A percentile compares a stretch with the other conserved stretches of the same genome.
Conservation (phyloP, 805 yeast species). For the Sugiyamaella americana region DNA sequence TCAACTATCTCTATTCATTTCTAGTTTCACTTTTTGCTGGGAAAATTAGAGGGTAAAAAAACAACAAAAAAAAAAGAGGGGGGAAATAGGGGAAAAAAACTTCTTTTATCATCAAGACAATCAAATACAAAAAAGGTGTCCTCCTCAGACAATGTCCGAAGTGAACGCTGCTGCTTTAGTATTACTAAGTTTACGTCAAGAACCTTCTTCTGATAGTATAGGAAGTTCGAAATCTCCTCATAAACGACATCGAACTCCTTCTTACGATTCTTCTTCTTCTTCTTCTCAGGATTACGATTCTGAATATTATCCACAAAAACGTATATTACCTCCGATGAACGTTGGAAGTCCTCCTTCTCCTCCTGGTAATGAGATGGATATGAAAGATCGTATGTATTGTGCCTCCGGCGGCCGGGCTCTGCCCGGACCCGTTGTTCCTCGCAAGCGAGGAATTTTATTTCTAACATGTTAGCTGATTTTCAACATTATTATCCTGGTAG, state of each 20-base stretch:
- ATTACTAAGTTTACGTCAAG: conserved; percentile 18
- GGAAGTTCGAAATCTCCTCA: not conserved
- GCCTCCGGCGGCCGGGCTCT: not conserved
- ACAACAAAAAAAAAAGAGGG: no score
- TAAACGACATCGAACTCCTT: conserved; percentile 2
- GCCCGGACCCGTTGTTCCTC: not conserved
- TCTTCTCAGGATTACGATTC: not conserved
- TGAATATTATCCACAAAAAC: not conserved
- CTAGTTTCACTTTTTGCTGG: no score
- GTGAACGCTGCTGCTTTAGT: conserved; percentile 24
- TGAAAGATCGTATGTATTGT: not conserved
- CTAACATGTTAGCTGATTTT: no score
- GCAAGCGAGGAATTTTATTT: no score
- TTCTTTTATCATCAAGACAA: no score
- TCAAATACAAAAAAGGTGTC: no score
- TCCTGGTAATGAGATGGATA: not conserved
- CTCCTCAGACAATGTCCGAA: conserved; percentile 18
- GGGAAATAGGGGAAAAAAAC: no score
- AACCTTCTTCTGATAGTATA: not conserved
- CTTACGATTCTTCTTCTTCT: not conserved
- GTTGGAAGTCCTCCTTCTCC: conserved; percentile 6
- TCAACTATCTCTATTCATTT: no score
- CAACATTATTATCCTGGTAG: conserved; percentile 9
- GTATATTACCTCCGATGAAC: not conserved
- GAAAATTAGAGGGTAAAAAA: no score